Evolutionary conservation across 1,284 basidiomycete species (phyloP).

Genomic region (Tetrapyrgos nigripes): DNA sequence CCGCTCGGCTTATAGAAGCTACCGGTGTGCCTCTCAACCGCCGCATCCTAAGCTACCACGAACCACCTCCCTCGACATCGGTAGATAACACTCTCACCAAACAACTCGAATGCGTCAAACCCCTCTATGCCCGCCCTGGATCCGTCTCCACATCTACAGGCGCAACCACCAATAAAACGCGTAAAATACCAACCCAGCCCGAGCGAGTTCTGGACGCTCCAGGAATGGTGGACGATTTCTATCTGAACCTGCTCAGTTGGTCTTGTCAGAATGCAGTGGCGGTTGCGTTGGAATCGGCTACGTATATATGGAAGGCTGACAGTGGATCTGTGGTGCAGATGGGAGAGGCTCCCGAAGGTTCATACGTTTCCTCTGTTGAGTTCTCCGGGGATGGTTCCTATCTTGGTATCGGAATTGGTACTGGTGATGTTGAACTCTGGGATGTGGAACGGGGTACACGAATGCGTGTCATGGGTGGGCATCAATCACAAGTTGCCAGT

Average conservation of each 20-base stretch:
- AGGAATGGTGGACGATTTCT: constrained; percentile 96
- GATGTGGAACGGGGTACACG: constrained; percentile 85
- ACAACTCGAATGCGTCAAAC: constrained; percentile 75
- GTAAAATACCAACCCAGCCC: constrained; percentile 84
- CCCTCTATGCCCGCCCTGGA: constrained; percentile 73
- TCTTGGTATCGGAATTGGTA: constrained; percentile 86
- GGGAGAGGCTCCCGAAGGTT: constrained; percentile 76
- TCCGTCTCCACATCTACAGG: constrained; percentile 66
- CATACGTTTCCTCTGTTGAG: constrained; percentile 80
- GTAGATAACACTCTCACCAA: constrained; percentile 72
- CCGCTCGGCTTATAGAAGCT: constrained; percentile 75
- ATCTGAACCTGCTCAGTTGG: constrained; percentile 95
- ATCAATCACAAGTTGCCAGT: constrained; percentile 81
- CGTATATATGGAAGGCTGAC: constrained; percentile 95
- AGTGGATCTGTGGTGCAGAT: constrained; percentile 83
- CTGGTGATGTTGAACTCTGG: constrained; percentile 95
- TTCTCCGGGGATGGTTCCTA: constrained; percentile 91
- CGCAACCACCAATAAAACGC: constrained; percentile 66
- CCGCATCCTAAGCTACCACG: constrained; percentile 80
- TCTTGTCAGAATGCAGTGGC: constrained; percentile 86
- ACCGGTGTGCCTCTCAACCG: constrained; percentile 76
- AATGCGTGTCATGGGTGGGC: constrained; percentile 88
- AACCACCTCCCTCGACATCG: constrained; percentile 73
- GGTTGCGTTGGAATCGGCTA: constrained; percentile 83
- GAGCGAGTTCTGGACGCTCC: constrained; percentile 96